phyloP scores from a whole-genome alignment of 768 basidiomycete species.

The Auriscalpium vulgare region DNA sequence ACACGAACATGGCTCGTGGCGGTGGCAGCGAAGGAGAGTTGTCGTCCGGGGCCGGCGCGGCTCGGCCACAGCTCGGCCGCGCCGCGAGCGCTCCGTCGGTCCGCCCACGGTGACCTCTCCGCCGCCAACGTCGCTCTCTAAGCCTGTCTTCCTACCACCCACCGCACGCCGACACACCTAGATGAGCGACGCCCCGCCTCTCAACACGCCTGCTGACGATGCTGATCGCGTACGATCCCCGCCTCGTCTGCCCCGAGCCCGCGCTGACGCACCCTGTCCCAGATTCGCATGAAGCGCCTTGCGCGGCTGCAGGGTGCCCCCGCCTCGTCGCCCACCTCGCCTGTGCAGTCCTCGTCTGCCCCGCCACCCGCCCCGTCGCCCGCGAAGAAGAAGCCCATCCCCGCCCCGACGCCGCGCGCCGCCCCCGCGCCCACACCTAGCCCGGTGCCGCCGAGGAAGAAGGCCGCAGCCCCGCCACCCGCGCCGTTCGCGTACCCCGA shows the following conservation, averaged over 20 bases:
- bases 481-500: slow-evolving; percentile 43
- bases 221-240: slow-evolving; percentile 58
- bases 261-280: background rate
- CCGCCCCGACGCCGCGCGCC: slow-evolving; percentile 16
- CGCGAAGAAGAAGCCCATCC: slow-evolving; percentile 25
- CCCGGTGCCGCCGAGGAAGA: slow-evolving; percentile 34
- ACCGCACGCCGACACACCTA: no score
- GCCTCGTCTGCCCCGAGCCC: background rate
- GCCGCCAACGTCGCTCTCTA: background rate
- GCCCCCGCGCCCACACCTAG: slow-evolving; percentile 22
- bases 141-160: background rate
- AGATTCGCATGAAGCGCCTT: slow-evolving; percentile 91
- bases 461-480: slow-evolving; percentile 30
- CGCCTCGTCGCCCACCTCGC: slow-evolving; percentile 30
- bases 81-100: no score
- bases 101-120: no score
- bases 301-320: slow-evolving; percentile 63
- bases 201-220: slow-evolving; percentile 53
- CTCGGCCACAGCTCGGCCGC: no score
- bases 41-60: no score
- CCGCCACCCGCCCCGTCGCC: slow-evolving; percentile 22
- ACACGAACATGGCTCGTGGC: slow-evolving; percentile 15
- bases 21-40: no score
- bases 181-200: slow-evolving; percentile 16
- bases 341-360: slow-evolving; percentile 24